Conservation (phyloP, 805 yeast genomes). For the Blastobotrys parvus region DNA sequence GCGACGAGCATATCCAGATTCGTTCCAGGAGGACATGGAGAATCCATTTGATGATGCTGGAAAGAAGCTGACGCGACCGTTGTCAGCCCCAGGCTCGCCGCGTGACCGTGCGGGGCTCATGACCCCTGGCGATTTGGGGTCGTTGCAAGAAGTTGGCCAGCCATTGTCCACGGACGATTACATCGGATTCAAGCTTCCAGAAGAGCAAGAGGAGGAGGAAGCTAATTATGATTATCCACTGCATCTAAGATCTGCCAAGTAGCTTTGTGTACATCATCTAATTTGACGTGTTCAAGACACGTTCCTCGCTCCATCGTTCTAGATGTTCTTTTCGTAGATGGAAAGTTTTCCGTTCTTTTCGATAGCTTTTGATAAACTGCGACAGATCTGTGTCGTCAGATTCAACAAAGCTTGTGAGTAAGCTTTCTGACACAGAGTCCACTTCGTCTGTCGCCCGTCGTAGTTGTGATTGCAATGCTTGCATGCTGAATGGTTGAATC, state of each 20-base stretch:
- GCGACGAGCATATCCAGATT: slow-evolving; percentile 88
- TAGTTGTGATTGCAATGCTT: slow-evolving; percentile 28
- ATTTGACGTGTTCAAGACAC: slow-evolving; percentile 21
- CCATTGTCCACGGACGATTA: slow-evolving; percentile 68
- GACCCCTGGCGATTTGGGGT: slow-evolving; percentile 99
- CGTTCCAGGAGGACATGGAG: slow-evolving; percentile 39
- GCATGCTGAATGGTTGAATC: slow-evolving; percentile 32
- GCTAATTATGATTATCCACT: slow-evolving; percentile 21
- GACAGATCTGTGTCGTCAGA: slow-evolving; percentile 17
- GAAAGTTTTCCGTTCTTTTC: slow-evolving; percentile 33
- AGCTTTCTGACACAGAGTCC: slow-evolving; percentile 27
- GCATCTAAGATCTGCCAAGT: slow-evolving; percentile 1
- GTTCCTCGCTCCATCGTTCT: slow-evolving; percentile 38
- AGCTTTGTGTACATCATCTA: neutral
- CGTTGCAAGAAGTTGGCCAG: slow-evolving; percentile 82
- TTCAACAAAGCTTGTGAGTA: slow-evolving; percentile 28
- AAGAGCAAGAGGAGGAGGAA: slow-evolving; percentile 29
- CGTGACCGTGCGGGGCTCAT: slow-evolving; percentile 62
- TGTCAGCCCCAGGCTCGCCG: slow-evolving; percentile 97
- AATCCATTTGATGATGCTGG: slow-evolving; percentile 26
- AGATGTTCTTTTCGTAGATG: slow-evolving; percentile 41
- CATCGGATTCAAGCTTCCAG: slow-evolving; percentile 34
- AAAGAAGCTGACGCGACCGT: slow-evolving; percentile 75
- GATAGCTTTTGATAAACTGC: slow-evolving; percentile 37
- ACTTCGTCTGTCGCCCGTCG: slow-evolving; percentile 27